These are phyloP conservation scores for Lachancea waltii DNA, from an alignment of 805 yeast species.

Conservation along the genomic window DNA sequence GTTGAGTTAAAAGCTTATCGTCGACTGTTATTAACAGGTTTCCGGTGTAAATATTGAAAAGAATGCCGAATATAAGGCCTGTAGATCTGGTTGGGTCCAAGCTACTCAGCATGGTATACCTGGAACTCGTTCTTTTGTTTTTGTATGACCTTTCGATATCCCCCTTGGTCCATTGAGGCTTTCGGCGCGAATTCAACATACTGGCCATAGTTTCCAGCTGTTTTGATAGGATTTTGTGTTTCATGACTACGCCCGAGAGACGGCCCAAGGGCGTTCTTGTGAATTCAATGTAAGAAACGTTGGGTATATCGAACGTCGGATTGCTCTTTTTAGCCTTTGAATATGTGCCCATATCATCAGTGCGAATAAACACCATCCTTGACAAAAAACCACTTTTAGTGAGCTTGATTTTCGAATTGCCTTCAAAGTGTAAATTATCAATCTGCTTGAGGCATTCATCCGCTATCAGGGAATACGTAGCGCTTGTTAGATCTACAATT, in stretches of 20 bases:
- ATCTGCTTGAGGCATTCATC: slow-evolving; percentile 71
- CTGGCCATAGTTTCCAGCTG: slow-evolving; percentile 76
- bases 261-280: slow-evolving; percentile 88
- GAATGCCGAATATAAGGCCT: slow-evolving; percentile 75
- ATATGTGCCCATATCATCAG: slow-evolving; percentile 78
- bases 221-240: slow-evolving; percentile 80
- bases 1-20: slow-evolving; percentile 60
- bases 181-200: slow-evolving; percentile 53
- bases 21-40: slow-evolving; percentile 77
- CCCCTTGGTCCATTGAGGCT: slow-evolving; percentile 42
- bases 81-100: slow-evolving; percentile 72
- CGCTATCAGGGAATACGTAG: slow-evolving; percentile 74
- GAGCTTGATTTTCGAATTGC: slow-evolving; percentile 31
- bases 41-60: slow-evolving; percentile 81
- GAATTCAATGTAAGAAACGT: slow-evolving; percentile 89
- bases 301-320: slow-evolving; percentile 68
- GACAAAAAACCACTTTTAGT: slow-evolving; percentile 27
- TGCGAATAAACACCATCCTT: slow-evolving; percentile 43
- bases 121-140: slow-evolving; percentile 24
- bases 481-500: slow-evolving; percentile 65
- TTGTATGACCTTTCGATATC: slow-evolving; percentile 39
- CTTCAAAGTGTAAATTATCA: slow-evolving; percentile 51
- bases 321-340: slow-evolving; percentile 51
- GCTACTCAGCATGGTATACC: slow-evolving; percentile 55
- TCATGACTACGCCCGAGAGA: slow-evolving; percentile 85